These are phyloP conservation scores for Trichoderma cornu-damae DNA, from an alignment of 2,329 filamentous ascomycete genomes.

Conservation along the genomic window DNA sequence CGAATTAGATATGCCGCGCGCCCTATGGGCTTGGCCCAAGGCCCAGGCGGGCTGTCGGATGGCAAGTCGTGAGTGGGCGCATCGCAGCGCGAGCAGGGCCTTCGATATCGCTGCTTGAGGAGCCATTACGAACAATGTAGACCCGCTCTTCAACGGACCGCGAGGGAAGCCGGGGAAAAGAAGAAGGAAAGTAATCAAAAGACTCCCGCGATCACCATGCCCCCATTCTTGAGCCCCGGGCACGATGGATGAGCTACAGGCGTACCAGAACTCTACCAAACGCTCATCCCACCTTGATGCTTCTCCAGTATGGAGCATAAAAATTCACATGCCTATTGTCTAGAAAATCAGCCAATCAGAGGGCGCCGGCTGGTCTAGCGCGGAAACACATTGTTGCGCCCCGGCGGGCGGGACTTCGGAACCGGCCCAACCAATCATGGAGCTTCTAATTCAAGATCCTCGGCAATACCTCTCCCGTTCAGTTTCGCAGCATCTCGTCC, in stretches of 20 bases:
- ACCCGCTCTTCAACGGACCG: neutral
- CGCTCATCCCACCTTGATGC: slow-evolving; percentile 14
- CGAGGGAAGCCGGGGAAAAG: neutral
- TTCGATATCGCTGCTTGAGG: slow-evolving; percentile 24
- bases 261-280: neutral
- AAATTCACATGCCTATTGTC: slow-evolving; percentile 28
- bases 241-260: neutral
- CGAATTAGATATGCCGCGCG: slow-evolving; percentile 38
- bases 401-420: slow-evolving; percentile 21
- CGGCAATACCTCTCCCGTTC: slow-evolving; percentile 18
- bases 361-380: neutral
- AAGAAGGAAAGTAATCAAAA: too few relatives aligned
- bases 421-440: slow-evolving; percentile 18
- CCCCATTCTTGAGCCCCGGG: neutral
- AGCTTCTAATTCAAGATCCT: slow-evolving; percentile 21
- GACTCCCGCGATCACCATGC: neutral
- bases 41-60: slow-evolving; percentile 21
- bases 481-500: slow-evolving; percentile 9
- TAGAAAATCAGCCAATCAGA: slow-evolving; percentile 30
- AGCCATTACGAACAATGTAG: slow-evolving; percentile 26
- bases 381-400: slow-evolving; percentile 30
- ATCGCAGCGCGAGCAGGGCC: slow-evolving; percentile 26
- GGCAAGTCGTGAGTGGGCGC: slow-evolving; percentile 25
- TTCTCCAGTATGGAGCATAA: slow-evolving; percentile 19
- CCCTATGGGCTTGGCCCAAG: slow-evolving; percentile 25